A percentile compares a stretch with the other conserved stretches of the same genome.
These are phyloP conservation scores for Tuber aestivum DNA, from an alignment of 495 filamentous ascomycete genomes.

Conservation along the genomic window DNA sequence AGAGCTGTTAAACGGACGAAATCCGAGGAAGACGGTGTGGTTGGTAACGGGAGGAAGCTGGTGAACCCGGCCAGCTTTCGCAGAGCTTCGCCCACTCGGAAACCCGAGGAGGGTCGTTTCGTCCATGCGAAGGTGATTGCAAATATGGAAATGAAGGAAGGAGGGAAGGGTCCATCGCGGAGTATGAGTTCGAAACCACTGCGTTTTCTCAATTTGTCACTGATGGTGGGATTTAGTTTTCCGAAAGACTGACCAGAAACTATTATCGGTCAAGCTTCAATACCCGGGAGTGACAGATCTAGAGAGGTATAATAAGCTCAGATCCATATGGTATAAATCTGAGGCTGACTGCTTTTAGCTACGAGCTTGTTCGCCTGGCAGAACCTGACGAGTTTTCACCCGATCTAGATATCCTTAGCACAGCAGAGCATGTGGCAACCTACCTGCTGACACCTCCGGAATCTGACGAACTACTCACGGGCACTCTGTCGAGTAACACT, in stretches of 20 bases:
- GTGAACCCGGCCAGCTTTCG: conserved; percentile 41
- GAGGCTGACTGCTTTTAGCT: conserved; percentile 43
- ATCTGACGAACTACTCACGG: conserved; percentile 61
- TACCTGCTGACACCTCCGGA: conserved; percentile 67
- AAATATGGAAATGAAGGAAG: conserved; percentile 27
- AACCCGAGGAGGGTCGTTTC: conserved; percentile 27
- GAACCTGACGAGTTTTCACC: conserved; percentile 77
- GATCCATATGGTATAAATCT: conserved; percentile 1
- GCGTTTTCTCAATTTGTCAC: conserved; percentile 7
- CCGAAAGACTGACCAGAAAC: conserved; percentile 45
- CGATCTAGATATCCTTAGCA: conserved; percentile 72
- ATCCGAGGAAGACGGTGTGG: conserved; percentile 8
- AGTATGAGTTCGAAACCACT: conserved; percentile 24
- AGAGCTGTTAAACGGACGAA: conserved; percentile 34
- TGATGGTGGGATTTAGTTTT: conserved; percentile 27
- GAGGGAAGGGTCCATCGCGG: conserved; percentile 27
- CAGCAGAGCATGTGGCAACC: conserved; percentile 65
- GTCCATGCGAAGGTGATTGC: conserved; percentile 41
- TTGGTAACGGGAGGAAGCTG: conserved; percentile 15
- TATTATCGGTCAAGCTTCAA: conserved; percentile 53
- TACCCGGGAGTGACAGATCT: conserved; percentile 66
- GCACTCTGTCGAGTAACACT: conserved; percentile 62
- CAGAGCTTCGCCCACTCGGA: conserved; percentile 18
- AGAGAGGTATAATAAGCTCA: conserved; percentile 54
- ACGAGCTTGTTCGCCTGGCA: conserved; percentile 67